Percentiles rank a stretch among this genome's conserved stretches.
These are phyloP conservation scores for Kodamaea alishanica DNA, from an alignment of 1,139 yeast species.

Conservation along the genomic window DNA sequence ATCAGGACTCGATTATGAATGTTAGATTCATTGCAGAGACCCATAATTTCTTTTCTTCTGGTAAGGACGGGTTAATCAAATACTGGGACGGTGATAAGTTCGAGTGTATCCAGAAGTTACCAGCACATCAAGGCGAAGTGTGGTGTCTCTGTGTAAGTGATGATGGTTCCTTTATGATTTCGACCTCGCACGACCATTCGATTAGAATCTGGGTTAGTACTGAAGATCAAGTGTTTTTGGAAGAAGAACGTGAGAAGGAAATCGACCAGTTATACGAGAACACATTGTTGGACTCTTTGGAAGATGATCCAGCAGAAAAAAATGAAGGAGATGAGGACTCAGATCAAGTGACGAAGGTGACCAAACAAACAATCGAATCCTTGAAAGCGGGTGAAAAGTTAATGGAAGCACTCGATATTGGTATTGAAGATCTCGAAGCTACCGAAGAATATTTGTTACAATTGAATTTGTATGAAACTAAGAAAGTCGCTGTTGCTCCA, in stretches of 20 bases:
- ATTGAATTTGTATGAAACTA: conserved; percentile 32
- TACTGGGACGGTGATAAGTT: conserved; percentile 99
- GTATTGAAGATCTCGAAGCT: conserved; percentile 66
- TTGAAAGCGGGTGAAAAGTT: conserved; percentile 92
- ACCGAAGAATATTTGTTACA: conserved; percentile 42
- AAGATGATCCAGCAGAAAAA: conserved; percentile 48
- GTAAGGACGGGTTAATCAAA: conserved; percentile 85
- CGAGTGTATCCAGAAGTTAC: conserved; percentile 83
- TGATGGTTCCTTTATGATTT: conserved; percentile 69
- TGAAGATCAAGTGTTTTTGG: conserved; percentile 89
- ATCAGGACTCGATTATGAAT: conserved; percentile 90
- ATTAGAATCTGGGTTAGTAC: conserved; percentile 89
- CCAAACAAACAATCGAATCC: conserved; percentile 84
- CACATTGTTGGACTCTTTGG: conserved; percentile 67
- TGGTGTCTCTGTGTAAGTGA: conserved; percentile 82
- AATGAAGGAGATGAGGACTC: conserved; percentile 45
- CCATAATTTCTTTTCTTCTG: conserved; percentile 85
- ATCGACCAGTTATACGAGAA: conserved; percentile 87
- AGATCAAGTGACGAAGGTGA: conserved; percentile 65
- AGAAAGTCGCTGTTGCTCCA: conserved; percentile 45
- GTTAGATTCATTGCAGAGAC: conserved; percentile 79
- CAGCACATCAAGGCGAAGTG: conserved; percentile 89
- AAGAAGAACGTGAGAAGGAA: conserved; percentile 94
- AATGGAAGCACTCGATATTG: conserved; percentile 89
- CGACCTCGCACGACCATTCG: conserved; percentile 94